phyloP scores from a whole-genome alignment of 169 alveolate genomes.

The Eimeria acervulina region DNA sequence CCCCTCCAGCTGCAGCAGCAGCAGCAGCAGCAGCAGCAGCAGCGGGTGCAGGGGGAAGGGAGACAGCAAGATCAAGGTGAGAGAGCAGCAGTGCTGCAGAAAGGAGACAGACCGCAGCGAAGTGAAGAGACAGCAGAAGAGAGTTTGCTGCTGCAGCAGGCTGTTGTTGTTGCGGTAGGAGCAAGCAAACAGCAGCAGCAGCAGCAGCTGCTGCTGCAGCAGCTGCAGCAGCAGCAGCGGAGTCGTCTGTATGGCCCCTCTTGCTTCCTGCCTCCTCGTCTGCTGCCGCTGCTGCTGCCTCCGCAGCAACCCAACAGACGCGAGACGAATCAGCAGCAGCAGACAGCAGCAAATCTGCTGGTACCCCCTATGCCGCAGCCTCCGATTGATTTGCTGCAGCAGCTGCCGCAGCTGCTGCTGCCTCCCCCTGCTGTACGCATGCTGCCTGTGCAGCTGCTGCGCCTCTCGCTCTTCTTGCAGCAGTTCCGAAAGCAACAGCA shows the following conservation, averaged over 20 bases:
- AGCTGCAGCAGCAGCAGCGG: neutral
- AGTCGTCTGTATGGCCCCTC: too few species aligned
- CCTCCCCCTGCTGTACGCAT: neutral
- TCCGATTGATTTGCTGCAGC: neutral
- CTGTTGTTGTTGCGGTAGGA: neutral
- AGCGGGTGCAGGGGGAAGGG: neutral
- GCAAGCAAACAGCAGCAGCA: neutral
- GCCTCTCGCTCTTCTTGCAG: neutral
- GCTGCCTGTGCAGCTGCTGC: conserved; percentile 10
- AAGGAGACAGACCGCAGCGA: too few species aligned
- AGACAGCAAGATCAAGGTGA: neutral
- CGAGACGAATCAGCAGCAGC: neutral
- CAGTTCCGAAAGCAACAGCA: conserved; percentile 5
- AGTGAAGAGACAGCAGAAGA: neutral
- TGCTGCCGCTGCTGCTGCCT: neutral
- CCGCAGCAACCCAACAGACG: neutral
- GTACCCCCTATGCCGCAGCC: neutral
- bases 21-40: conserved; percentile 24
- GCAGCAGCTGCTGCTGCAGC: neutral
- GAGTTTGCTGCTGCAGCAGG: neutral
- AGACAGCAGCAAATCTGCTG: neutral
- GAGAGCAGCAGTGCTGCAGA: too few species aligned
- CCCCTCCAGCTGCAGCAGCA: conserved; percentile 42
- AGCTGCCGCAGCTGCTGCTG: neutral
- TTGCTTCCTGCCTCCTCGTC: too few species aligned